Evolutionary conservation across 768 basidiomycete genomes (phyloP).

Genomic region (Boletus sp.): DNA sequence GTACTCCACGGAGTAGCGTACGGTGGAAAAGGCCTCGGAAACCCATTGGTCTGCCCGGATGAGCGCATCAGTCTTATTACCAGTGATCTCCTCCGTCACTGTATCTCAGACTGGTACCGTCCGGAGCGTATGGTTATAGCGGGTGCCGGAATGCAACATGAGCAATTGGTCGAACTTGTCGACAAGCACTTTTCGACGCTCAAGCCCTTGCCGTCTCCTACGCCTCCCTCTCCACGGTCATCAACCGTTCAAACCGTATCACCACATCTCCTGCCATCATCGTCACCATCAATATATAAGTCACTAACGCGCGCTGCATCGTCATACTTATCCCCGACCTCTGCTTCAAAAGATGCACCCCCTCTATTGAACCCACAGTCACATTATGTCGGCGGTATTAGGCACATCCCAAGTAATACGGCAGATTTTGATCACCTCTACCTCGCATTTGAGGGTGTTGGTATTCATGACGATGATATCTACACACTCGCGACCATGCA

Average conservation of each 20-base stretch:
- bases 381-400: slow-evolving; percentile 83
- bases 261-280: slow-evolving; percentile 57
- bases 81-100: slow-evolving; percentile 55
- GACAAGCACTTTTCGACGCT: slow-evolving; percentile 81
- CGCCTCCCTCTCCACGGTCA: slow-evolving; percentile 25
- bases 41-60: slow-evolving; percentile 84
- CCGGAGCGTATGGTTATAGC: slow-evolving; percentile 96
- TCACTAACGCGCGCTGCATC: slow-evolving; percentile 75
- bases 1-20: slow-evolving; percentile 87
- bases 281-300: slow-evolving; percentile 56
- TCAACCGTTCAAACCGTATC: slow-evolving; percentile 39
- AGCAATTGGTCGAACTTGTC: slow-evolving; percentile 80
- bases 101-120: slow-evolving; percentile 79
- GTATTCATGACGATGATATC: slow-evolving; percentile 88
- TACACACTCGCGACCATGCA: slow-evolving; percentile 94
- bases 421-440: slow-evolving; percentile 92
- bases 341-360: slow-evolving; percentile 12
- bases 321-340: slow-evolving; percentile 58
- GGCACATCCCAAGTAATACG: slow-evolving; percentile 56
- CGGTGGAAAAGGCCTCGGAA: slow-evolving; percentile 75
- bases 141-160: slow-evolving; percentile 89
- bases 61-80: slow-evolving; percentile 74
- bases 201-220: slow-evolving; percentile 36
- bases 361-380: slow-evolving; percentile 33
- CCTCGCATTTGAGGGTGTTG: slow-evolving; percentile 87